Conservation (phyloP, 371 early-diverging fungal genomes). For the Quaeritorhiza haematococci region DNA sequence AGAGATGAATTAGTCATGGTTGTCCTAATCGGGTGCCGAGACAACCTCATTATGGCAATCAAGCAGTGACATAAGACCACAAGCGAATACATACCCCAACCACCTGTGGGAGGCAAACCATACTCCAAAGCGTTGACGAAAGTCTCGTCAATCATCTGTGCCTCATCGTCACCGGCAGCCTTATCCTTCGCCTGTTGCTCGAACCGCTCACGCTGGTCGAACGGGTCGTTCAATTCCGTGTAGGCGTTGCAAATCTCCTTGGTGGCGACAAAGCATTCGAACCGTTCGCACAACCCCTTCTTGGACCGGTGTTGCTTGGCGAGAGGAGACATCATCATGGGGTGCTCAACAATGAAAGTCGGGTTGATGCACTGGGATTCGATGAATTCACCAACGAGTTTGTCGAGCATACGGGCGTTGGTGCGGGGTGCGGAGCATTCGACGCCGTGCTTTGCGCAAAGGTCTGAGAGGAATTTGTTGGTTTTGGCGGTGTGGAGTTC, state of each 20-base stretch:
- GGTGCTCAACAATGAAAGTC: conserved; percentile 97
- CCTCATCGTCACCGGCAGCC: conserved; percentile 99
- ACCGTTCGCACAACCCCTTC: conserved; percentile 96
- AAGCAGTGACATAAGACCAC: background rate
- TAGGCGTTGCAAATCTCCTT: conserved; percentile 99
- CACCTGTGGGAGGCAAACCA: conserved; percentile 96
- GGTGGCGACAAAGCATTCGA: conserved; percentile 98
- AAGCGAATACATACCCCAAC: conserved; percentile 32
- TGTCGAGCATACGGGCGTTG: conserved; percentile 93
- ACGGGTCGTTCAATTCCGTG: conserved; percentile 98
- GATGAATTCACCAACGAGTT: conserved; percentile 96
- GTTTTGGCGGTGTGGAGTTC: conserved; percentile 77
- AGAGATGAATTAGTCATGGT: too few species aligned
- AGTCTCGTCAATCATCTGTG: conserved; percentile 97
- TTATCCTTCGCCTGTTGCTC: conserved; percentile 95
- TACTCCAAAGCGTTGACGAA: conserved; percentile 98
- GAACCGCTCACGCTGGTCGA: conserved; percentile 95
- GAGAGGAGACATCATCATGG: conserved; percentile 98
- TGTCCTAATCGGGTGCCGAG: background rate
- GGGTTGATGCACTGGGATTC: conserved; percentile 95
- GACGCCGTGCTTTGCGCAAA: conserved; percentile 89
- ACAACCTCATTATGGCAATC: background rate
- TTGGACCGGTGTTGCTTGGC: conserved; percentile 96
- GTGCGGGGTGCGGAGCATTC: conserved; percentile 95
- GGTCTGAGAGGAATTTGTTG: conserved; percentile 81